These are phyloP conservation scores for Sugiyamaella smithiae DNA, from an alignment of 805 yeast species.

Conservation along the genomic window DNA sequence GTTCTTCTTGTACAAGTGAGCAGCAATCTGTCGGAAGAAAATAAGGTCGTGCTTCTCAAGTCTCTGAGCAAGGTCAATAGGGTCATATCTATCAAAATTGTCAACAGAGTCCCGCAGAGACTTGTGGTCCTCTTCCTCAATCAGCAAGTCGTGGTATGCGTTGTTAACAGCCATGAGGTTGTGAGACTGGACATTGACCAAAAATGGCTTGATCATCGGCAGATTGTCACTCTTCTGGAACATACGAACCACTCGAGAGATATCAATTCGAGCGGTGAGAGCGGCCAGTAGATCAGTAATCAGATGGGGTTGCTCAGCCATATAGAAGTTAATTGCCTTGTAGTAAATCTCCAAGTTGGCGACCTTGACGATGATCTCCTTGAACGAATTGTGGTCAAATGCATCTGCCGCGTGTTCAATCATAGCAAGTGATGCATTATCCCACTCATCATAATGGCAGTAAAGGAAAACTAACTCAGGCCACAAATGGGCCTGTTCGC, in stretches of 20 bases:
- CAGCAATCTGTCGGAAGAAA: constrained; percentile 95
- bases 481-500: constrained; percentile 92
- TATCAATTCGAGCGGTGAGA: constrained; percentile 84
- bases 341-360: constrained; percentile 95
- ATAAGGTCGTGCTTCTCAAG: constrained; percentile 87
- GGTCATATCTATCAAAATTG: constrained; percentile 85
- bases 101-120: constrained; percentile 85
- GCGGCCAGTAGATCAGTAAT: constrained; percentile 82
- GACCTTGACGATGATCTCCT: constrained; percentile 91
- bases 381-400: constrained; percentile 90
- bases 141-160: constrained; percentile 91
- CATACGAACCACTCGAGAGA: constrained; percentile 91
- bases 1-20: constrained; percentile 87
- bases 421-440: constrained; percentile 94
- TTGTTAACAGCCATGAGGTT: constrained; percentile 88
- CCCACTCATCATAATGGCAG: constrained; percentile 99
- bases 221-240: constrained; percentile 93
- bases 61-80: constrained; percentile 86
- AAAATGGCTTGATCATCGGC: constrained; percentile 93
- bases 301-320: constrained; percentile 86
- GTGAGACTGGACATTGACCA: constrained; percentile 85
- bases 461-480: constrained; percentile 93
- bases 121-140: constrained; percentile 95
- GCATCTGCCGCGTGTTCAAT: constrained; percentile 92
- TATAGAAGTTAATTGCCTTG: constrained; percentile 93